Evolutionary conservation across 2,329 filamentous ascomycete species (phyloP).

Genomic region (Penicillium olsonii): DNA sequence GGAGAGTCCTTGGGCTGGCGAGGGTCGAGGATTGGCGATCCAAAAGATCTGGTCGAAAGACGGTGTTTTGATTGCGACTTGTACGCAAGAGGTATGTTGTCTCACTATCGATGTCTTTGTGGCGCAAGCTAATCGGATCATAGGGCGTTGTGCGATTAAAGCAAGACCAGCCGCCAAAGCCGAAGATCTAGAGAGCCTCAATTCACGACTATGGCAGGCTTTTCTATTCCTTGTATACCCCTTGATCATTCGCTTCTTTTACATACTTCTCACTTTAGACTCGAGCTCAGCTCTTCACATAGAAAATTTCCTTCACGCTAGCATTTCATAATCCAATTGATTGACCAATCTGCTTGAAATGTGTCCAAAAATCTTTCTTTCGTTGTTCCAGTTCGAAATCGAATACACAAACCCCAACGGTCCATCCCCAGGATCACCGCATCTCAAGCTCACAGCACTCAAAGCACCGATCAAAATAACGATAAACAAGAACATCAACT

Average conservation of each 20-base stretch:
- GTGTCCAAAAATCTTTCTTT: neutral
- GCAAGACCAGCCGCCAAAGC: slow-evolving; percentile 40
- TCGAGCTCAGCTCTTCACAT: neutral
- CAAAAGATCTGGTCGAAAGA: slow-evolving; percentile 54
- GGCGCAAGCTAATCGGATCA: slow-evolving; percentile 16
- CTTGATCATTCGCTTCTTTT: slow-evolving; percentile 1
- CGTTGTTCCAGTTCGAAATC: neutral
- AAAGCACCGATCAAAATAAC: neutral
- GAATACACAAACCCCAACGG: neutral
- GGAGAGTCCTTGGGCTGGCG: slow-evolving; percentile 54
- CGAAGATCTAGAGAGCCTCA: slow-evolving; percentile 30
- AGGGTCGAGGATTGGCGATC: slow-evolving; percentile 50
- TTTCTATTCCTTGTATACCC: neutral
- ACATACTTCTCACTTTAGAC: slow-evolving; percentile 12
- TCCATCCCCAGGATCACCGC: neutral
- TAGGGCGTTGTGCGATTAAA: slow-evolving; percentile 50
- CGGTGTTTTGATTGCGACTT: slow-evolving; percentile 52
- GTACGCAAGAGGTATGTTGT: slow-evolving; percentile 50
- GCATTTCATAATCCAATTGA: slow-evolving; percentile 1
- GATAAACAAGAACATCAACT: slow-evolving; percentile 1
- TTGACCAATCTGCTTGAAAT: neutral
- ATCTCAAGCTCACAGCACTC: neutral
- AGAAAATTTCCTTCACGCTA: neutral
- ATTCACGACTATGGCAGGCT: neutral
- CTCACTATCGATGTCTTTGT: neutral